Evolutionary conservation across 208 protist genomes (phyloP), one percentile per base, ranked within the genome.

Genomic region (Wallacemonas sp.): DNA sequence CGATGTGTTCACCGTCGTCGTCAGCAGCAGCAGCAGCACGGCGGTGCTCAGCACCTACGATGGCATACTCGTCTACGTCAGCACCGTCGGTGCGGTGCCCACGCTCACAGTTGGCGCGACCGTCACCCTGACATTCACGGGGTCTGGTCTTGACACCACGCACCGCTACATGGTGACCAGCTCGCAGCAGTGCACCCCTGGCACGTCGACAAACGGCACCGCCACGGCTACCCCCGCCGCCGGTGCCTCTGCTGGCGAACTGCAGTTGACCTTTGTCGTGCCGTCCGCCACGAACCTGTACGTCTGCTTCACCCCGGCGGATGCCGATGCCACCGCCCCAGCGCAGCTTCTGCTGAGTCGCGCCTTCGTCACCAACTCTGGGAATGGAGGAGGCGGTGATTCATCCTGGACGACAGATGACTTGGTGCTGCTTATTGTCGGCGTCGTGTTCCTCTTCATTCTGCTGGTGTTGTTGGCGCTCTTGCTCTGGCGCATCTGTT

Each of bases 361-460:
- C 39, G 55, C 45, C 42, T 44, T 79, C 33, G 51, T 67, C 39
- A 34, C 56, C 4, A n/a, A n/a, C n/a, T 33, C 24, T 44, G 8
- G 46, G 30, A 6, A 31, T 19, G 42, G 34, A 55, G 31, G 56
- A 66, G 30, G 54, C 27, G 64, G 51, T 19, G 1, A 65, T 17
- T 72, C 56, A 53, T 65, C 21, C 30, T 96, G 90, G 87, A 84
- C 74, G 19, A 54, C 49, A 1, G 79, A 74, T 41, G 79, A 89
- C 59, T 45, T 87, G 17, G 75, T 77, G 26, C 68, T 96, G 21
- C 65, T 96, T 27, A 93, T 93, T 74, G 71, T 93, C 8, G 85
- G 90, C 17, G 70, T 91, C 19, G 54, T 91, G 34, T 79, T 94
- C 42, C 77, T 94, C 27, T 67, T 80, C 44, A 82, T 94, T 55